These are phyloP conservation scores for Vachellia collinsii DNA, from an alignment of 306 rosid genomes.

Conservation along the genomic window DNA sequence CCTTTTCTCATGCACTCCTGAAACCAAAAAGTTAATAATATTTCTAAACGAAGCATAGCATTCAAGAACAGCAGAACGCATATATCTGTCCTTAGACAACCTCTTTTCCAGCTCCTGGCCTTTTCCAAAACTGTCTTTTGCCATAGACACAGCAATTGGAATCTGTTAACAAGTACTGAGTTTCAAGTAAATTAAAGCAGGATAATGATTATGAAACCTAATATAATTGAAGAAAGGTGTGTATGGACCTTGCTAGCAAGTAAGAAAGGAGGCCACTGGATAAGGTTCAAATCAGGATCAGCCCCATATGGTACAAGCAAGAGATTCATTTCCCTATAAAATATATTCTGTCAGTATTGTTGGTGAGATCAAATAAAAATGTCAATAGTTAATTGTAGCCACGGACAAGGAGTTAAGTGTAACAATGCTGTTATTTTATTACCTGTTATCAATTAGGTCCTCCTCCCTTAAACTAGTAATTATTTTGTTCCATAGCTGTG, in stretches of 20 bases:
- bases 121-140: constrained; percentile 75
- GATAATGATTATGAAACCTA: constrained; percentile 26
- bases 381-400: constrained; percentile 19
- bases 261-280: constrained; percentile 98
- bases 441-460: constrained; percentile 88
- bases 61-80: constrained; percentile 84
- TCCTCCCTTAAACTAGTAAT: constrained; percentile 90
- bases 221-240: constrained; percentile 28
- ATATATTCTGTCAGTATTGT: constrained; percentile 33
- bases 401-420: constrained; percentile 18
- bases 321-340: constrained; percentile 87
- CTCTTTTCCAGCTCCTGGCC: constrained; percentile 81
- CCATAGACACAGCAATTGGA: constrained; percentile 97
- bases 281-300: constrained; percentile 69
- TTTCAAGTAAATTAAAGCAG: constrained; percentile 30
- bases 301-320: constrained; percentile 90
- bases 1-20: constrained; percentile 73
- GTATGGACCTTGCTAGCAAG: constrained; percentile 93
- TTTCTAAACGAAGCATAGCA: constrained; percentile 79
- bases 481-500: constrained; percentile 93
- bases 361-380: constrained; percentile 13
- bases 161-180: constrained; percentile 53
- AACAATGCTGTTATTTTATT: constrained; percentile 29
- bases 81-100: constrained; percentile 65
- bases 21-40: constrained; percentile 70